Percentiles rank a stretch among this genome's conserved stretches.
Conservation (phyloP, 129 eudicot genomes). For the Kitagawia praeruptora region DNA sequence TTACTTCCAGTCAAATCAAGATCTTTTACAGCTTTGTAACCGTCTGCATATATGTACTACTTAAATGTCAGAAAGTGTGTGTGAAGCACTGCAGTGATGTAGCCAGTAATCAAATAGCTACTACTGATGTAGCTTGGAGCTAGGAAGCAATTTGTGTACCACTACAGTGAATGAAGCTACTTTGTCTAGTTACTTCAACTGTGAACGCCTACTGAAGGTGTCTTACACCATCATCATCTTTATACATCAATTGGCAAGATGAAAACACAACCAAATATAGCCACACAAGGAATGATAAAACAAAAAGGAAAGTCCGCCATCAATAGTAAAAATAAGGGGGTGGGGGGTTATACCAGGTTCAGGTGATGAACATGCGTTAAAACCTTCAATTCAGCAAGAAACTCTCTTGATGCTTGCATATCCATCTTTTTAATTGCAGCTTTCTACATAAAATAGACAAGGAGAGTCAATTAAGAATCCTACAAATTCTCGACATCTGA, state of each 20-base stretch:
- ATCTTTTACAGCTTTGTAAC: neutral
- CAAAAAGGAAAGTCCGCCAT: neutral
- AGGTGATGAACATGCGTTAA: conserved; percentile 16
- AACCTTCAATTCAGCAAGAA: conserved; percentile 15
- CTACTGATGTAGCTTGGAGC: neutral
- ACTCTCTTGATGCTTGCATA: conserved; percentile 16
- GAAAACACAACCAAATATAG: neutral
- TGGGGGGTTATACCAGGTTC: neutral
- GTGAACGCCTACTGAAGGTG: no score
- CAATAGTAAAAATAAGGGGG: neutral
- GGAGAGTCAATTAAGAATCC: neutral
- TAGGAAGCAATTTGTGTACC: neutral
- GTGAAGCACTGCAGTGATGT: no score
- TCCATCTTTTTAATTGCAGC: conserved; percentile 15
- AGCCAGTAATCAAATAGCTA: neutral
- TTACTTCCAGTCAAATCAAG: neutral
- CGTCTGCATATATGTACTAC: neutral
- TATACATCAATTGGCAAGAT: neutral
- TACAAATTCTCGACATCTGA: neutral
- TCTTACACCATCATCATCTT: no score
- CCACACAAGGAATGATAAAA: neutral
- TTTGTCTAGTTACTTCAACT: neutral
- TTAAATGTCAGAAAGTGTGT: neutral
- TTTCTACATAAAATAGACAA: neutral
- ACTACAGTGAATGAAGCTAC: neutral